These are phyloP conservation scores for Amanita phalloides DNA, from an alignment of 768 basidiomycete species.

Conservation along the genomic window DNA sequence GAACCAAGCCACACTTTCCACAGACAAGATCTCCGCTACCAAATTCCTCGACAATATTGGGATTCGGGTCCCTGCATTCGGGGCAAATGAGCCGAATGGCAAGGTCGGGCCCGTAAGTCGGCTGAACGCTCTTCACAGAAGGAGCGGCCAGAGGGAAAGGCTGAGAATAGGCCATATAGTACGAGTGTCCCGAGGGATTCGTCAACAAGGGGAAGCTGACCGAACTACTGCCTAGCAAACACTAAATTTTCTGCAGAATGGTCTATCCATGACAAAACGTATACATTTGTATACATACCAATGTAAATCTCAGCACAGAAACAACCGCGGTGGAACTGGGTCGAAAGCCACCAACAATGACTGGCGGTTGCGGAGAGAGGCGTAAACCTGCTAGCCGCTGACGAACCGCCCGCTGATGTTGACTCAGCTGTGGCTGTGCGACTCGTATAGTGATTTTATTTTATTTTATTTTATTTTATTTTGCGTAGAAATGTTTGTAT, in stretches of 20 bases:
- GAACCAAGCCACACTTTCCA: constrained; percentile 84
- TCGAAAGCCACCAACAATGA: constrained; percentile 3
- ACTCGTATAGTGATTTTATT: too few species aligned
- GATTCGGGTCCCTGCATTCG: constrained; percentile 88
- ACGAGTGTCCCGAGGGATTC: constrained; percentile 6
- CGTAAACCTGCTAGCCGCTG: background rate
- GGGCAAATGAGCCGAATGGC: constrained; percentile 89
- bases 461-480: too few species aligned
- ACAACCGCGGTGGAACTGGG: background rate
- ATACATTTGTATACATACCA: background rate
- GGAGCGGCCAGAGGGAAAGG: constrained; percentile 72
- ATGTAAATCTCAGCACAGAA: background rate
- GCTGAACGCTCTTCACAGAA: constrained; percentile 39
- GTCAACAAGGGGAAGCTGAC: background rate
- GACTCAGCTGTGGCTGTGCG: background rate
- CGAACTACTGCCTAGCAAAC: background rate
- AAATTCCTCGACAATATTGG: constrained; percentile 95
- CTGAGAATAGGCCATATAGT: constrained; percentile 59
- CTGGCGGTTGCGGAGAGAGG: constrained; percentile 3
- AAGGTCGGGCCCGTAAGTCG: constrained; percentile 70
- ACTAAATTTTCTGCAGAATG: background rate
- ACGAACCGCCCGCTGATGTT: background rate
- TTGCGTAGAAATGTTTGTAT: too few species aligned
- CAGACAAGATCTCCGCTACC: constrained; percentile 96
- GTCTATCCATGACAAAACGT: background rate